These are phyloP conservation scores for Saccharum hybrid DNA, from an alignment of 202 grass and related monocot species.

Conservation along the genomic window DNA sequence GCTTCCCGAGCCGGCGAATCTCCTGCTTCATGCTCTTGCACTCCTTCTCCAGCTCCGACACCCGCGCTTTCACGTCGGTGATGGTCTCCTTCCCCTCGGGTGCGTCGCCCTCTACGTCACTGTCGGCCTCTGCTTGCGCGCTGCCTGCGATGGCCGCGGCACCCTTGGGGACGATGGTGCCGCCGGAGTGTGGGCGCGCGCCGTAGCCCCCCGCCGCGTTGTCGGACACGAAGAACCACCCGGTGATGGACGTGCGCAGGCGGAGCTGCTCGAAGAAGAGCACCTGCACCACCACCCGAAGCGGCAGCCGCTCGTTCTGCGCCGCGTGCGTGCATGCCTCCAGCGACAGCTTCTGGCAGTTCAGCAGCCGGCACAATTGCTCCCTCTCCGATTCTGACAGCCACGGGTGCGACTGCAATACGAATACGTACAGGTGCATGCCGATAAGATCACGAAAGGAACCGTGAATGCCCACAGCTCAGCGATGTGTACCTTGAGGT, in stretches of 20 bases:
- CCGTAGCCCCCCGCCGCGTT: slow-evolving; percentile 47
- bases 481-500: slow-evolving; percentile 65
- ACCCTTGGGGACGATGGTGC: slow-evolving; percentile 43
- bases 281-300: slow-evolving; percentile 85
- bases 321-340: slow-evolving; percentile 79
- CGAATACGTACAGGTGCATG: neutral
- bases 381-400: slow-evolving; percentile 75
- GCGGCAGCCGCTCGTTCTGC: slow-evolving; percentile 82
- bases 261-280: slow-evolving; percentile 91
- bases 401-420: slow-evolving; percentile 69
- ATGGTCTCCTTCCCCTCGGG: slow-evolving; percentile 46
- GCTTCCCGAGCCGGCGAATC: slow-evolving; percentile 59
- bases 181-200: slow-evolving; percentile 34
- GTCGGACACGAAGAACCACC: slow-evolving; percentile 74
- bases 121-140: slow-evolving; percentile 4
- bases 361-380: slow-evolving; percentile 81
- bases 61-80: slow-evolving; percentile 56
- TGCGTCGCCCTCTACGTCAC: slow-evolving; percentile 14
- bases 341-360: slow-evolving; percentile 83
- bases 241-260: slow-evolving; percentile 75
- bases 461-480: neutral
- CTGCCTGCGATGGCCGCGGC: neutral
- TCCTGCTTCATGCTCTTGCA: slow-evolving; percentile 71
- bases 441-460: neutral
- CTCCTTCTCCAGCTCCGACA: slow-evolving; percentile 78